Conservation (phyloP, 129 eudicot genomes). For the Pittosporum tobira region DNA sequence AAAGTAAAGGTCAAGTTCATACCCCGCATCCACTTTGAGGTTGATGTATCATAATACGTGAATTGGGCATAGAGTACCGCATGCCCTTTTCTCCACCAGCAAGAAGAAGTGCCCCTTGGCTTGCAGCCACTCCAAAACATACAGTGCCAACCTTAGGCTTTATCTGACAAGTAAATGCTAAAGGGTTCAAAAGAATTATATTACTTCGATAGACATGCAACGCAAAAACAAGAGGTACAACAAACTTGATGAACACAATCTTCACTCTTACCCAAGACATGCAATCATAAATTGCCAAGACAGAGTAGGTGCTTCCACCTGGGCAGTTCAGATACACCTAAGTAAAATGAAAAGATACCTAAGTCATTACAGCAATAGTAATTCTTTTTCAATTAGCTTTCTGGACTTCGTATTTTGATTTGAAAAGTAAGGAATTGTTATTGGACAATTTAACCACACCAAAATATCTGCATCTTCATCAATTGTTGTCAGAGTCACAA, state of each 20-base stretch:
- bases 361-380: neutral
- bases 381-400: neutral
- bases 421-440: constrained; percentile 3
- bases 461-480: constrained; percentile 86
- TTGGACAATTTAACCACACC: constrained; percentile 29
- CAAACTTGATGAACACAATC: neutral
- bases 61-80: constrained; percentile 97
- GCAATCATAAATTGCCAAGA: constrained; percentile 92
- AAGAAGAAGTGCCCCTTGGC: constrained; percentile 88
- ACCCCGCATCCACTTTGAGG: constrained; percentile 94
- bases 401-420: neutral
- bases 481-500: constrained; percentile 84
- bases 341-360: neutral
- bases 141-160: constrained; percentile 97
- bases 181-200: neutral
- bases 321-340: constrained; percentile 85
- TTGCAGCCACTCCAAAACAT: constrained; percentile 88
- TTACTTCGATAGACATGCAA: neutral
- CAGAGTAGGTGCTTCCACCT: constrained; percentile 91
- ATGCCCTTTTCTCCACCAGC: constrained; percentile 98
- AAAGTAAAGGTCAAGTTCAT: constrained; percentile 18
- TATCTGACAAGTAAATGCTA: constrained; percentile 33
- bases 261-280: constrained; percentile 91
- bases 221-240: neutral
- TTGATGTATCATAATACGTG: constrained; percentile 93